These are phyloP conservation scores for Aspergillus campestris DNA, from an alignment of 495 filamentous ascomycete species.

Conservation along the genomic window DNA sequence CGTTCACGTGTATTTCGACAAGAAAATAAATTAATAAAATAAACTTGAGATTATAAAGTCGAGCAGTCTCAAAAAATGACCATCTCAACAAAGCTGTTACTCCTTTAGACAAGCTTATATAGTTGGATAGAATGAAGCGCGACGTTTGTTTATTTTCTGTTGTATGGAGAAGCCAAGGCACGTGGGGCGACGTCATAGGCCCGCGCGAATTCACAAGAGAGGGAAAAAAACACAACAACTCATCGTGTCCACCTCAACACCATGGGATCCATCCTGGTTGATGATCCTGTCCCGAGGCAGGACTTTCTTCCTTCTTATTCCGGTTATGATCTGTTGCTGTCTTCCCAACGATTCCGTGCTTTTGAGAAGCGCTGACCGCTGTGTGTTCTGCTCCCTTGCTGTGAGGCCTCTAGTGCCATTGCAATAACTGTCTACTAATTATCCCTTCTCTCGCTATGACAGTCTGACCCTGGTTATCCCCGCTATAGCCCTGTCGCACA, in stretches of 20 bases:
- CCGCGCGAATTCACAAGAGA: constrained; percentile 2
- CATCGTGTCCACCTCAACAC: too few species aligned
- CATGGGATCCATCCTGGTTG: too few species aligned
- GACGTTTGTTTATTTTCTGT: background rate
- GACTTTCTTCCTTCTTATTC: background rate
- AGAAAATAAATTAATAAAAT: too few species aligned
- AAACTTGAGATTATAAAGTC: too few species aligned
- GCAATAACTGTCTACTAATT: background rate
- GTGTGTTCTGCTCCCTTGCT: constrained; percentile 12
- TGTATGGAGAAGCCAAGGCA: constrained; percentile 11
- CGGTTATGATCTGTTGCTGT: background rate
- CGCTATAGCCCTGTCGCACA: background rate
- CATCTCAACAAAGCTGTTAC: too few species aligned
- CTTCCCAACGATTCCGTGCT: background rate
- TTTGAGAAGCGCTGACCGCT: constrained; percentile 2
- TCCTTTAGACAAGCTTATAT: too few species aligned
- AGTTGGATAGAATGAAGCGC: too few species aligned
- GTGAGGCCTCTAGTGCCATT: background rate
- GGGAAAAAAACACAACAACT: too few species aligned
- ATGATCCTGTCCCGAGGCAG: background rate
- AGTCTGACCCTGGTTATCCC: background rate
- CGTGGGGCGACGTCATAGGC: constrained; percentile 38
- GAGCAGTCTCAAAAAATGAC: too few species aligned
- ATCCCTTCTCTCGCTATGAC: background rate
- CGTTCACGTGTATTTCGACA: too few species aligned